These are phyloP conservation scores for Trichophyton benhamiae DNA, from an alignment of 2,329 filamentous ascomycete species.

Conservation along the genomic window DNA sequence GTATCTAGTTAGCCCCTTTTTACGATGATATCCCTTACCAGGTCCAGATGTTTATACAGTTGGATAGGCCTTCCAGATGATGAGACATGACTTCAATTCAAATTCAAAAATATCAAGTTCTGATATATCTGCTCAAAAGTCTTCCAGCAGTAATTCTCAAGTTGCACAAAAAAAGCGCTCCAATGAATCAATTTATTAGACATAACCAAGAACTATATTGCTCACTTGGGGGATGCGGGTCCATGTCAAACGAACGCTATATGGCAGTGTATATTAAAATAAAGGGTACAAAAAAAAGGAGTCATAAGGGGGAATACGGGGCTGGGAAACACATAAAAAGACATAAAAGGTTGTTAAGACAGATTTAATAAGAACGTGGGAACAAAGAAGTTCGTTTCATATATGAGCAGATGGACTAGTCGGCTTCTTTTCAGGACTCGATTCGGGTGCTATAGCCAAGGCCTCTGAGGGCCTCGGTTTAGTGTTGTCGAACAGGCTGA, in stretches of 20 bases:
- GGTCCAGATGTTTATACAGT: not conserved
- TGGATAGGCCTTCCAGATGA: not conserved
- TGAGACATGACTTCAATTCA: not conserved
- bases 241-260: not conserved
- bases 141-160: too few species aligned
- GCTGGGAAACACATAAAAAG: not conserved
- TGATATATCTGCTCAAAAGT: too few species aligned
- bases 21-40: not conserved
- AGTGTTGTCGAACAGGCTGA: conserved; percentile 3
- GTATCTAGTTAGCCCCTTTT: not conserved
- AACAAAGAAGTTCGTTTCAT: not conserved
- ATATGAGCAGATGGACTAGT: not conserved
- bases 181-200: not conserved
- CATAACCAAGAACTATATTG: not conserved
- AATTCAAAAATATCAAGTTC: not conserved
- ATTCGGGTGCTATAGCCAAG: not conserved
- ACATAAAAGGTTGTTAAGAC: not conserved
- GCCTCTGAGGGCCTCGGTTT: not conserved
- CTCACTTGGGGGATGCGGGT: not conserved
- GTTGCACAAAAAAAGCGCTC: too few species aligned
- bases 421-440: not conserved
- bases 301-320: not conserved
- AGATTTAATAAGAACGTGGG: not conserved
- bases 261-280: not conserved
- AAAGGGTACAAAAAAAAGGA: not conserved